Evolutionary conservation across 768 basidiomycete genomes (phyloP).

Genomic region (Tylopilus cervinicoccineus): DNA sequence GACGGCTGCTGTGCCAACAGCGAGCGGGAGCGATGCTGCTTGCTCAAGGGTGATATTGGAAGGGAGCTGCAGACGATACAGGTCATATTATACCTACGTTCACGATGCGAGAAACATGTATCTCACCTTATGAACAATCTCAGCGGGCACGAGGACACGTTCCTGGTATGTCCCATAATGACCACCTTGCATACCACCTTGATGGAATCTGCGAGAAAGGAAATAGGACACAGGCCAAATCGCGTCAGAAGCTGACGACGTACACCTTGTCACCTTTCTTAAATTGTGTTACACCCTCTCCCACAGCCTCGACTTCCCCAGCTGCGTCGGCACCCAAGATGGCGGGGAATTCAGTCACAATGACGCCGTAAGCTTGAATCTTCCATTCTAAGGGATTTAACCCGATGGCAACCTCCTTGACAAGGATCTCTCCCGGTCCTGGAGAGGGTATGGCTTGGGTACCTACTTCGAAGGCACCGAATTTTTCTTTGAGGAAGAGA

Average conservation of each 20-base stretch:
- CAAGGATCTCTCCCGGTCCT: constrained; percentile 40
- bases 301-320: constrained; percentile 38
- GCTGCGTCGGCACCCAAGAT: constrained; percentile 38
- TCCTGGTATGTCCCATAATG: constrained; percentile 26
- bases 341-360: constrained; percentile 28
- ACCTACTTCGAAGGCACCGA: constrained; percentile 11
- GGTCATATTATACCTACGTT: background rate
- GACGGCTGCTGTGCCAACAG: constrained; percentile 28
- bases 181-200: background rate
- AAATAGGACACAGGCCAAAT: background rate
- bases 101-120: background rate
- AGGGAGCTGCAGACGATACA: constrained; percentile 34
- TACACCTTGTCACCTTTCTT: constrained; percentile 32
- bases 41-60: constrained; percentile 34
- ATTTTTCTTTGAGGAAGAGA: constrained; percentile 18
- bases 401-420: constrained; percentile 38
- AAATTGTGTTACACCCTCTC: constrained; percentile 35
- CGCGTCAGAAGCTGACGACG: background rate
- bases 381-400: constrained; percentile 45
- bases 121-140: constrained; percentile 15
- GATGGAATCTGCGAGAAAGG: constrained; percentile 22
- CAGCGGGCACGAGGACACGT: constrained; percentile 22
- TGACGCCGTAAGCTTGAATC: constrained; percentile 6
- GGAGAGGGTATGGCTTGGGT: constrained; percentile 24
- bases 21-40: constrained; percentile 36